Conservation (phyloP, 257 asterid species). For the Solanum pinnatisectum region DNA sequence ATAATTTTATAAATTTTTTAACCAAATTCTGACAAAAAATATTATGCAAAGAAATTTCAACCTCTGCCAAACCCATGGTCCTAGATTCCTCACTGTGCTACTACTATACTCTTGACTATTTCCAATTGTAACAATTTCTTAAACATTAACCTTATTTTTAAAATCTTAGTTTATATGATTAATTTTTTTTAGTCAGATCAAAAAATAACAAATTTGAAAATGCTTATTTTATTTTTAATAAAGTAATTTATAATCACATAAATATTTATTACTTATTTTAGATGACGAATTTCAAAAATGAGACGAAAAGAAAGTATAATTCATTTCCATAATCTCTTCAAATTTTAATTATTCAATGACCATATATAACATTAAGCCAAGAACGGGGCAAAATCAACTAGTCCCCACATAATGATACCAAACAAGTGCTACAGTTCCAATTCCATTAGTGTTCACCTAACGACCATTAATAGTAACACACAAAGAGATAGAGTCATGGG, state of each 20-base stretch:
- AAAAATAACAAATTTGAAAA: no score
- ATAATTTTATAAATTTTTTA: no score
- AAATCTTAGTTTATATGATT: no score
- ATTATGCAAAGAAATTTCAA: not conserved
- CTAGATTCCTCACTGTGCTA: not conserved
- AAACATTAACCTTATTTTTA: no score
- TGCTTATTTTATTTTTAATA: no score
- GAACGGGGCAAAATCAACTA: not conserved
- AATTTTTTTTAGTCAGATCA: no score
- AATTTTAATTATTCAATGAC: no score
- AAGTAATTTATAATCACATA: accelerated
- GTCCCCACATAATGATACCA: not conserved
- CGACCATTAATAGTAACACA: not conserved
- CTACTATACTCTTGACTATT: not conserved
- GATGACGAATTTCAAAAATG: accelerated
- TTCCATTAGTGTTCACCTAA: not conserved
- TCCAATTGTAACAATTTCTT: not conserved
- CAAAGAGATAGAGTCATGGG: not conserved
- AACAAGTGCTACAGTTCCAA: not conserved
- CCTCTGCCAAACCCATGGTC: not conserved
- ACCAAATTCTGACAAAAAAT: no score
- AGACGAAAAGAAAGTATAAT: no score
- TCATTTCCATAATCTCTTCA: no score
- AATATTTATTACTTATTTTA: no score
- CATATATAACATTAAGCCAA: not conserved